Percentiles rank a stretch among this genome's conserved stretches.
phyloP scores from a whole-genome alignment of 805 yeast species.

The Scheffersomyces stipitis region DNA sequence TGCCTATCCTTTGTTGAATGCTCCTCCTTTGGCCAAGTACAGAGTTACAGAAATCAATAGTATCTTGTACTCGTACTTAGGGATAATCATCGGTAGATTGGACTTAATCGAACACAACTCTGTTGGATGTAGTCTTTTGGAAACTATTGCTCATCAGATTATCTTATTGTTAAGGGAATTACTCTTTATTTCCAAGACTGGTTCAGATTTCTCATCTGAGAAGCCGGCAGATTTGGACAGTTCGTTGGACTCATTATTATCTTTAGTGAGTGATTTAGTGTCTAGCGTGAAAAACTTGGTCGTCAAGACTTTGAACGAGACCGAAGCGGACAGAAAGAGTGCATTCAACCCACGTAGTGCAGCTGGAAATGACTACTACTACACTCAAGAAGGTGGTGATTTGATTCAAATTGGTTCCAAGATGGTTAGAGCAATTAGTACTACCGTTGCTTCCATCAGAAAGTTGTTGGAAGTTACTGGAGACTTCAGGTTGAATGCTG shows the following conservation, averaged over 20 bases:
- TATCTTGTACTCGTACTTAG: slow-evolving; percentile 58
- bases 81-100: slow-evolving; percentile 69
- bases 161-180: slow-evolving; percentile 64
- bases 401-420: slow-evolving; percentile 59
- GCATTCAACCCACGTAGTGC: slow-evolving; percentile 1
- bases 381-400: slow-evolving; percentile 66
- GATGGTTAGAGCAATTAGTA: slow-evolving; percentile 55
- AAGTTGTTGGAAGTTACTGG: slow-evolving; percentile 57
- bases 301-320: slow-evolving; percentile 49
- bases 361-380: slow-evolving; percentile 37
- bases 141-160: slow-evolving; percentile 66
- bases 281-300: slow-evolving; percentile 64
- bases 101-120: slow-evolving; percentile 76
- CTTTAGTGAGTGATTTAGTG: slow-evolving; percentile 64
- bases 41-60: slow-evolving; percentile 66
- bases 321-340: slow-evolving; percentile 30
- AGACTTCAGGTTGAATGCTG: slow-evolving; percentile 60
- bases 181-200: slow-evolving; percentile 55
- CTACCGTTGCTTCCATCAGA: slow-evolving; percentile 50
- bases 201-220: slow-evolving; percentile 38
- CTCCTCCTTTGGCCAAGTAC: slow-evolving; percentile 61
- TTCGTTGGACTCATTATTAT: slow-evolving; percentile 56
- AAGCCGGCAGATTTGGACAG: slow-evolving; percentile 45
- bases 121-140: slow-evolving; percentile 66
- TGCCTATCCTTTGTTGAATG: slow-evolving; percentile 44